Evolutionary conservation across 2,329 filamentous ascomycete genomes (phyloP).

Genomic region (Lecanosticta acicola): DNA sequence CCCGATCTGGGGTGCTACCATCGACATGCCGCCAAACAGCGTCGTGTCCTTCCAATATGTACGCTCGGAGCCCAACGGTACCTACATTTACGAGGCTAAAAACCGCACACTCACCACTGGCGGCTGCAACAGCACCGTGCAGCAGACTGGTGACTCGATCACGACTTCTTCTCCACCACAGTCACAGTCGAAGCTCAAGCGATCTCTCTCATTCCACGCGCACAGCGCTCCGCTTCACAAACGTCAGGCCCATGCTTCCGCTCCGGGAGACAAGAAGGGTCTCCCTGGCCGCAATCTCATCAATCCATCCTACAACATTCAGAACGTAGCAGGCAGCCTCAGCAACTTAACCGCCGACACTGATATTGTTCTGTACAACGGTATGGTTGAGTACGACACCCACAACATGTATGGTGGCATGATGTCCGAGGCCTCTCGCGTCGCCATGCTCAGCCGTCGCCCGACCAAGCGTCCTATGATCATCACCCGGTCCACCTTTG

Average conservation of each 20-base stretch:
- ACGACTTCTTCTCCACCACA: slow-evolving; percentile 22
- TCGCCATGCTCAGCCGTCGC: slow-evolving; percentile 61
- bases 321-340: slow-evolving; percentile 51
- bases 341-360: slow-evolving; percentile 54
- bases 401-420: slow-evolving; percentile 72
- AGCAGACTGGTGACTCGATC: neutral
- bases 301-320: slow-evolving; percentile 59
- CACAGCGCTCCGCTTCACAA: slow-evolving; percentile 10
- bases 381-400: slow-evolving; percentile 64
- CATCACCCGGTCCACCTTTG: slow-evolving; percentile 71
- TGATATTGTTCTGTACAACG: slow-evolving; percentile 62
- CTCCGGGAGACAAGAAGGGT: slow-evolving; percentile 38
- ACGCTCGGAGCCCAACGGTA: slow-evolving; percentile 29
- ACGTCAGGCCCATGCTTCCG: slow-evolving; percentile 19
- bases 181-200: slow-evolving; percentile 23
- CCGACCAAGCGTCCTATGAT: slow-evolving; percentile 61
- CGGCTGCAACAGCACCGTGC: slow-evolving; percentile 23
- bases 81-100: slow-evolving; percentile 28
- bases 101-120: slow-evolving; percentile 32
- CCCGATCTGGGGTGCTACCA: slow-evolving; percentile 31
- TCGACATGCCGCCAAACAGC: slow-evolving; percentile 31
- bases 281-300: slow-evolving; percentile 59
- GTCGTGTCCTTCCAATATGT: slow-evolving; percentile 31
- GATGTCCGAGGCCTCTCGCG: slow-evolving; percentile 63
- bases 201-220: slow-evolving; percentile 10